These are phyloP conservation scores for Plasmodium knowlesi DNA, from an alignment of 169 alveolate genomes.

Conservation along the genomic window DNA sequence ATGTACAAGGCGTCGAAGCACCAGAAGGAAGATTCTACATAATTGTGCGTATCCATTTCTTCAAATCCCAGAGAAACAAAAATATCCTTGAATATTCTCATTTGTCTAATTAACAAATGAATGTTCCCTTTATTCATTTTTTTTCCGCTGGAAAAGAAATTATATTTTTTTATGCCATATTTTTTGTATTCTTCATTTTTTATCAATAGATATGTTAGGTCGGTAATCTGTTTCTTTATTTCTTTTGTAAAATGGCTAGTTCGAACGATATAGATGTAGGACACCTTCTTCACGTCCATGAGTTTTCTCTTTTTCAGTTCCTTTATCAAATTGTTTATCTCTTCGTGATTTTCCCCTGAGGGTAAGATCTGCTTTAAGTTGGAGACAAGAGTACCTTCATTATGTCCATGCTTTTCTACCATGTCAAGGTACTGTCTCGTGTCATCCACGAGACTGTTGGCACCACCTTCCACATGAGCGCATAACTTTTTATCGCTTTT, in stretches of 20 bases:
- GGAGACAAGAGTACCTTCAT: conserved; percentile 10
- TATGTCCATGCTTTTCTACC: conserved; percentile 8
- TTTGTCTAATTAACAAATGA: conserved; percentile 91
- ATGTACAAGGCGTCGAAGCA: conserved; percentile 99
- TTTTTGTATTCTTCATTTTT: conserved; percentile 54
- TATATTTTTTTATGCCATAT: conserved; percentile 85
- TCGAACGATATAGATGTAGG: conserved; percentile 16
- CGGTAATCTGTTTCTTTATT: conserved; percentile 36
- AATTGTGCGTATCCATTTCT: conserved; percentile 99
- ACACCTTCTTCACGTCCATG: conserved; percentile 27
- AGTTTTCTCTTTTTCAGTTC: conserved; percentile 41
- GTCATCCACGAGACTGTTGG: conserved; percentile 53
- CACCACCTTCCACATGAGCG: conserved; percentile 18
- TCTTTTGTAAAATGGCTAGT: conserved; percentile 36
- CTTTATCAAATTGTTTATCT: background rate
- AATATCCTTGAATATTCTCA: conserved; percentile 89
- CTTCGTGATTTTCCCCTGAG: background rate
- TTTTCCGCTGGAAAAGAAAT: conserved; percentile 88
- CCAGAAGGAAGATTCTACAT: conserved; percentile 99
- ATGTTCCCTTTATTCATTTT: conserved; percentile 88
- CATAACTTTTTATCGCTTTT: conserved; percentile 51
- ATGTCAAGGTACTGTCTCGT: conserved; percentile 15
- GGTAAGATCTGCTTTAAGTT: background rate
- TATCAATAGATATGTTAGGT: conserved; percentile 17
- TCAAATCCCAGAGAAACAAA: conserved; percentile 95